Base-by-base conservation (phyloP, 2,329 filamentous ascomycete genomes). In the Triangularia setosa region DNA sequence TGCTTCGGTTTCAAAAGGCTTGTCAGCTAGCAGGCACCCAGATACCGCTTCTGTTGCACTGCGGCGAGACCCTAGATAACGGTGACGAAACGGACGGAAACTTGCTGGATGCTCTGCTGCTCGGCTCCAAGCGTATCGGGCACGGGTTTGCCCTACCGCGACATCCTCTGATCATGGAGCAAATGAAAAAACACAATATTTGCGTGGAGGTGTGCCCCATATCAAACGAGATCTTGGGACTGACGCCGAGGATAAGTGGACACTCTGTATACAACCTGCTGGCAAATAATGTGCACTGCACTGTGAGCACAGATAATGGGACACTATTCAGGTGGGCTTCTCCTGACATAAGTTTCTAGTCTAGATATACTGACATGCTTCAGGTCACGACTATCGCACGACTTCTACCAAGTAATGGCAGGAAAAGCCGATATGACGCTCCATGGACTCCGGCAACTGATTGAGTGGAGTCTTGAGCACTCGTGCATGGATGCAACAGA, bases 181-280 rank as follows among this genome's bases (percentile, higher is more conserved):
- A 83, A 58, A 90, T 91, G 83, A 87, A 84, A 74, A 76, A 80
- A 64, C 79, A 79, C n/a, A 79, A 81, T 9, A 84, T 92, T 33
- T 91, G 89, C 69, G 80, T 93, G n/a, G 90, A 93, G 77, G 78
- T 90, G 1, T 92, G 90, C 69, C 90, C 90, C 0, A 91, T 92
- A 58, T 92, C 89, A 0, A 93, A 92, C 71, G 90, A 93, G 78
- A 79, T 92, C 0, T 77, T 92, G 18, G 89, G 90, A 33, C 80
- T 93, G 18, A 90, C 88, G 59, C 83, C 87, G 8, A 82, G 85
- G 55, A 82, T 87, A 63, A 82, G 83, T 40, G 87, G 89, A 12
- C 90, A 92, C 70, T 77, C 87, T 16, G 85, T 89, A 73, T 90
- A 91, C 44, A 80, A 82, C 66, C 78, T 93, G 24, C 79, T 92